Evolutionary conservation across 257 asterid species (phyloP).

Genomic region (Plantago elongata): DNA sequence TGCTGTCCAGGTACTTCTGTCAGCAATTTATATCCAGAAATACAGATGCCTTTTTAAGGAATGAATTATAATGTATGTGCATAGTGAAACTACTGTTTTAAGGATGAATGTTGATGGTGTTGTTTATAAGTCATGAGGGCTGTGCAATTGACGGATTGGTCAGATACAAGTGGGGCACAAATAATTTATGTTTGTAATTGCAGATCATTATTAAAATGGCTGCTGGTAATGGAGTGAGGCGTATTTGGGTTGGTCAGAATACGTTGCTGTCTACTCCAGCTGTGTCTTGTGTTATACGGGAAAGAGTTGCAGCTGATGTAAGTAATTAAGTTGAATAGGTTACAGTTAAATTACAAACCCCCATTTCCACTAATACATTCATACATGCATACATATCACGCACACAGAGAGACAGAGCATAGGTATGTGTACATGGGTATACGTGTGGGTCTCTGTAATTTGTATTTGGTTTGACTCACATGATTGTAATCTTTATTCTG

Average conservation of each 20-base stretch:
- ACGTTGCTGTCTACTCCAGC: slow-evolving; percentile 93
- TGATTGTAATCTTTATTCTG: not conserved
- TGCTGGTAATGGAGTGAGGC: slow-evolving; percentile 94
- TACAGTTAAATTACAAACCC: not conserved
- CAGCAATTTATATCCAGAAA: slow-evolving; percentile 11
- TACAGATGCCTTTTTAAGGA: not conserved
- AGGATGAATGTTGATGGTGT: too few relatives aligned
- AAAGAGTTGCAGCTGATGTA: slow-evolving; percentile 83
- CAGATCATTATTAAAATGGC: slow-evolving; percentile 95
- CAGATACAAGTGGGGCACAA: slow-evolving; percentile 1
- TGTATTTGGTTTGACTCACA: not conserved
- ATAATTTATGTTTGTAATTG: slow-evolving; percentile 18
- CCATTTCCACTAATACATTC: not conserved
- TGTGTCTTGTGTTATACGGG: slow-evolving; percentile 86
- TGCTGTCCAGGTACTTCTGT: slow-evolving; percentile 65
- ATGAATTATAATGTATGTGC: too few relatives aligned
- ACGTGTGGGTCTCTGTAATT: not conserved
- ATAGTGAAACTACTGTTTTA: too few relatives aligned
- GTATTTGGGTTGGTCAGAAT: slow-evolving; percentile 95
- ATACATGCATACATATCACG: not conserved
- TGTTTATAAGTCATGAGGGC: too few relatives aligned
- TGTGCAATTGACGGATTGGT: too few relatives aligned
- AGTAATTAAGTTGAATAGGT: slow-evolving; percentile 29
- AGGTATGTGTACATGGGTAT: too few relatives aligned
- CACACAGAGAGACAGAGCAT: not conserved